Evolutionary conservation across 2,329 filamentous ascomycete species (phyloP).

Genomic region (Zasmidium angulare): DNA sequence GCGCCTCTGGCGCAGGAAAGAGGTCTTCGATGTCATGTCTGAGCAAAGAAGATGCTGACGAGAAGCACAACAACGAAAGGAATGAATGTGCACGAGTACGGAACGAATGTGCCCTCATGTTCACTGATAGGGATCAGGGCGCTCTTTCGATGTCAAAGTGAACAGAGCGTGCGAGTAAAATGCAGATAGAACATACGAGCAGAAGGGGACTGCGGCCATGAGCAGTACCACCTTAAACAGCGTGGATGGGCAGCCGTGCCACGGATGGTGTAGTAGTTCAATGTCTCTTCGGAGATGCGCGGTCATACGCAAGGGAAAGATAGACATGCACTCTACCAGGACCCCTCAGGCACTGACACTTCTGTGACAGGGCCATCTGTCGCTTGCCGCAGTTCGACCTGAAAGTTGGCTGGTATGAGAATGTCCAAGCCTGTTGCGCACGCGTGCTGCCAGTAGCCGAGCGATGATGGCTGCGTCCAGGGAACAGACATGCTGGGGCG

Average conservation of each 20-base stretch:
- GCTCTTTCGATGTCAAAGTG: background rate
- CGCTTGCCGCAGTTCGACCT: background rate
- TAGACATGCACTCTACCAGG: too few relatives aligned
- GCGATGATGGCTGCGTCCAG: too few relatives aligned
- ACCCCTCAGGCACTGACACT: too few relatives aligned
- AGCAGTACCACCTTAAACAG: background rate
- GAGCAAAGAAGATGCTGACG: slow-evolving; percentile 13
- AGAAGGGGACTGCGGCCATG: background rate
- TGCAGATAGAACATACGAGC: background rate
- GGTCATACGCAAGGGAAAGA: background rate
- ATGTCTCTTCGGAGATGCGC: background rate
- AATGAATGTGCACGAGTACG: background rate
- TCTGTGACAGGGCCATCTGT: background rate
- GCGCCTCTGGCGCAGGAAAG: background rate
- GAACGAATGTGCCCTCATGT: background rate
- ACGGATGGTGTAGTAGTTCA: background rate
- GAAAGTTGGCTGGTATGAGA: background rate
- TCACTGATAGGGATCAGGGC: background rate
- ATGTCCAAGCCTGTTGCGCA: background rate
- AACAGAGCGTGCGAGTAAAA: background rate
- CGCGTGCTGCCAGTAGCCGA: background rate
- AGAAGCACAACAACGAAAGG: background rate
- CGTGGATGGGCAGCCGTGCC: background rate
- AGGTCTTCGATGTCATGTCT: slow-evolving; percentile 21
- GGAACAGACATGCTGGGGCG: too few relatives aligned